These are phyloP conservation scores for Candida vaughaniae DNA, from an alignment of 805 yeast species.

Conservation along the genomic window DNA sequence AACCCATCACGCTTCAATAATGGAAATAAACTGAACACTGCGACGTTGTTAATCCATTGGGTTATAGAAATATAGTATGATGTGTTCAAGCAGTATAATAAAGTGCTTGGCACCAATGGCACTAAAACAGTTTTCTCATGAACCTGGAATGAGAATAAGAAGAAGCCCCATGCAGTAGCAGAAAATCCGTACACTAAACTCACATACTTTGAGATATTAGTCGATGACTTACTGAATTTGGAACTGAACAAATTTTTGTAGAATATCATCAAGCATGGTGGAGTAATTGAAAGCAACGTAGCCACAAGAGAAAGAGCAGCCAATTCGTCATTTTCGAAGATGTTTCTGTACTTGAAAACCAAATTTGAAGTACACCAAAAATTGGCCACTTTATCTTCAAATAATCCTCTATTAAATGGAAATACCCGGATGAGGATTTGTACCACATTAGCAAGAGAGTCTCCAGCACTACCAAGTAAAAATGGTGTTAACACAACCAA, in stretches of 20 bases:
- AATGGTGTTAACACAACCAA: conserved; percentile 59
- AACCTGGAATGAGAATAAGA: conserved; percentile 88
- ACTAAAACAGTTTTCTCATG: conserved; percentile 91
- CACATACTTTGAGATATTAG: conserved; percentile 14
- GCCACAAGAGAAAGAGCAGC: conserved; percentile 55
- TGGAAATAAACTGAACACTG: conserved; percentile 87
- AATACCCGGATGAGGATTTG: conserved; percentile 72
- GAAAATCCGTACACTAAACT: conserved; percentile 64
- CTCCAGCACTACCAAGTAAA: conserved; percentile 23
- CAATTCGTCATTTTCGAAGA: conserved; percentile 56
- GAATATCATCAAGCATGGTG: conserved; percentile 31
- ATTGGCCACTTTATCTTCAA: conserved; percentile 96
- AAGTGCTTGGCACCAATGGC: conserved; percentile 81
- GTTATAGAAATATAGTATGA: conserved; percentile 67
- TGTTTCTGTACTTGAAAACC: conserved; percentile 62
- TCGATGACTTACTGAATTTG: conserved; percentile 15
- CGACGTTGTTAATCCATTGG: conserved; percentile 84
- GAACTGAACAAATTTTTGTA: conserved; percentile 31
- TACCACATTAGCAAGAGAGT: conserved; percentile 19
- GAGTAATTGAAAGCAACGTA: conserved; percentile 44
- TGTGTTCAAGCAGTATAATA: conserved; percentile 57
- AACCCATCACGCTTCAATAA: conserved; percentile 74
- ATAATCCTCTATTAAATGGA: conserved; percentile 90
- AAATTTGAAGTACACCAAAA: conserved; percentile 96
- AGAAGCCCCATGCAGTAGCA: conserved; percentile 84